Evolutionary conservation across 1,284 basidiomycete species (phyloP), one percentile per base, ranked within the genome.

Genomic region (Coniferiporia weirii): DNA sequence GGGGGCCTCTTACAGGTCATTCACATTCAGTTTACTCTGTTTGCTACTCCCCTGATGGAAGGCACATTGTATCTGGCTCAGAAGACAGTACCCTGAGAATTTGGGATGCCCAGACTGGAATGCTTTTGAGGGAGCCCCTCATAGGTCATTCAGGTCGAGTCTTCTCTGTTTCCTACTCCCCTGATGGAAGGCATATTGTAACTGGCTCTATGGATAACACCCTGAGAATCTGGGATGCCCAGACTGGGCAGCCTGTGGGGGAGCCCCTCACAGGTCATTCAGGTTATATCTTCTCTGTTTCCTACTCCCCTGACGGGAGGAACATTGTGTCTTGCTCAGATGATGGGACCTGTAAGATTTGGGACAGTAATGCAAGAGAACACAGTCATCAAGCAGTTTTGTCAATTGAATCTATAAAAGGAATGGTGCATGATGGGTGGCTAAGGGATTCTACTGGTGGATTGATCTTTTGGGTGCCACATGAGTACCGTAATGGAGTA

Each of bases 241-340:
- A 61, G 36, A 55, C 46, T 20, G 61, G 57, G 15, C 9, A 57
- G 10, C 19, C 43, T 20, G 36, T 54, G 17, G 7, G 20, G 17
- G 48, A 38, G 13, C 46, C 54, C 49, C 19, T 64, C 10, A n/a
- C 17, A 46, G 64, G 64, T 4, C 60, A 64, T 35, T 49, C 38
- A 9, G 46, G 34, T 15, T 46, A 2, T 4, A 53, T 65, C 36
- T 32, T 0, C 7, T 60, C 62, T 22, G 62, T 66, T 46, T 60
- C 59, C 8, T 63, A 59, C 34, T 66, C 66, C 3, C 60, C 52
- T 13, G 56, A 63, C 45, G 64, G 61, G 13, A 54, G 38, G 4
- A 75, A 95, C 1, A 84, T 96, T 4, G 87, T 98, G 15, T 92
- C 65, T 27, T 55, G 62, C 5, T 65, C 65, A 3, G 3, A 8